Conservation (phyloP, 345 rosid species). For the Lagerstroemia speciosa region DNA sequence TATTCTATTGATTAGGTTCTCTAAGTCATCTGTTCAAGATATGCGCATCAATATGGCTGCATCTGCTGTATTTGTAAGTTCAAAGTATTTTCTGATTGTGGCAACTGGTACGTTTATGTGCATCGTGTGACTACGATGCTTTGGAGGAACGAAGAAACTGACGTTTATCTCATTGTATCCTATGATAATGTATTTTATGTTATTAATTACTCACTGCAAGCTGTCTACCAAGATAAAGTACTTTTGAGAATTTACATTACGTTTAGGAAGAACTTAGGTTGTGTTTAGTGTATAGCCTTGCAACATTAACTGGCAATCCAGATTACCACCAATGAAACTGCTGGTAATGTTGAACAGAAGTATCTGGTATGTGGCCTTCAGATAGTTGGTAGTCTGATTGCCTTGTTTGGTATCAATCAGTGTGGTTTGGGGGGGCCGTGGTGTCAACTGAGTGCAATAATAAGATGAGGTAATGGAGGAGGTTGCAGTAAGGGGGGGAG, state of each 20-base stretch:
- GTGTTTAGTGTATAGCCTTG: too few species aligned
- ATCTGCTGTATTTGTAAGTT: slow-evolving; percentile 85
- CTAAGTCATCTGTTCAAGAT: slow-evolving; percentile 56
- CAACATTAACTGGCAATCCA: too few species aligned
- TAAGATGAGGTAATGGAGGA: too few species aligned
- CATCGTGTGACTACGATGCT: background rate
- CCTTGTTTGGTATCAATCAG: too few species aligned
- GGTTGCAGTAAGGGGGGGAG: too few species aligned
- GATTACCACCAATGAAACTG: too few species aligned
- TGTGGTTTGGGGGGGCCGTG: too few species aligned
- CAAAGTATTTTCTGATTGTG: background rate
- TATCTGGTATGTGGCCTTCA: too few species aligned
- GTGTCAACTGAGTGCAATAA: too few species aligned
- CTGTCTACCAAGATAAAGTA: background rate
- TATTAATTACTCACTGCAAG: background rate
- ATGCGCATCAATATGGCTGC: slow-evolving; percentile 76
- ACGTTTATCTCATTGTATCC: background rate
- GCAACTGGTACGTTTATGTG: background rate
- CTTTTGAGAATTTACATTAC: background rate
- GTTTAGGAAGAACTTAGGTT: too few species aligned
- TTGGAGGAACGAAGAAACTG: background rate
- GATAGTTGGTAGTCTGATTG: too few species aligned
- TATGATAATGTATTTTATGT: background rate
- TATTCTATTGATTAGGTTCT: slow-evolving; percentile 39
- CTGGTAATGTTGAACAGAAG: too few species aligned